Evolutionary conservation across 805 yeast genomes (phyloP).

Genomic region (Candida qinlingensis): DNA sequence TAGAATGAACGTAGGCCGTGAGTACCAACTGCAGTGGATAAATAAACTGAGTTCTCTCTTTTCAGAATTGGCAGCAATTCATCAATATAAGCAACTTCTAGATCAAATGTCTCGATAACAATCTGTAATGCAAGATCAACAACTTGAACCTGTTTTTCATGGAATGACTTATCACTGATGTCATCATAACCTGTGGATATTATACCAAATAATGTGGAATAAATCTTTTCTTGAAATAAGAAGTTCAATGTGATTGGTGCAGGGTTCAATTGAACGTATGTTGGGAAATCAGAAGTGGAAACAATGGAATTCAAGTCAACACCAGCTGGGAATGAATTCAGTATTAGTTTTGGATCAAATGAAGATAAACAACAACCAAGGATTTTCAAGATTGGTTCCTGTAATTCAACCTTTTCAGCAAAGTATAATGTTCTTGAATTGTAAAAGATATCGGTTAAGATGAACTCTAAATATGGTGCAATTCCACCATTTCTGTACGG

Average conservation of each 20-base stretch:
- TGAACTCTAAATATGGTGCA: conserved; percentile 74
- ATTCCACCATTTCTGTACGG: conserved; percentile 61
- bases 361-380: conserved; percentile 42
- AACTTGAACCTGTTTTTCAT: conserved; percentile 30
- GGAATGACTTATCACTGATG: conserved; percentile 34
- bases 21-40: conserved; percentile 39
- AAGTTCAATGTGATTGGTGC: conserved; percentile 59
- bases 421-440: conserved; percentile 39
- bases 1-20: conserved; percentile 60
- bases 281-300: conserved; percentile 37
- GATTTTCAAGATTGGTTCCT: conserved; percentile 46
- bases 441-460: conserved; percentile 61
- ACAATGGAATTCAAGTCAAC: conserved; percentile 46
- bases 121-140: conserved; percentile 40
- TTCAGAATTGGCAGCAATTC: conserved; percentile 47
- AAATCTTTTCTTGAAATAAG: conserved; percentile 55
- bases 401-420: conserved; percentile 38
- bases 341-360: conserved; percentile 47
- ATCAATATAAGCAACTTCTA: conserved; percentile 58
- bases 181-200: conserved; percentile 57
- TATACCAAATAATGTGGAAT: conserved; percentile 50
- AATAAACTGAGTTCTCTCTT: conserved; percentile 27
- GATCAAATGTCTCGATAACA: conserved; percentile 38
- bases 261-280: conserved; percentile 61
- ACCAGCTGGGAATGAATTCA: conserved; percentile 47